Evolutionary conservation across 1,284 basidiomycete species (phyloP), one percentile per base, ranked within the genome.

Genomic region (Irpex sp.): DNA sequence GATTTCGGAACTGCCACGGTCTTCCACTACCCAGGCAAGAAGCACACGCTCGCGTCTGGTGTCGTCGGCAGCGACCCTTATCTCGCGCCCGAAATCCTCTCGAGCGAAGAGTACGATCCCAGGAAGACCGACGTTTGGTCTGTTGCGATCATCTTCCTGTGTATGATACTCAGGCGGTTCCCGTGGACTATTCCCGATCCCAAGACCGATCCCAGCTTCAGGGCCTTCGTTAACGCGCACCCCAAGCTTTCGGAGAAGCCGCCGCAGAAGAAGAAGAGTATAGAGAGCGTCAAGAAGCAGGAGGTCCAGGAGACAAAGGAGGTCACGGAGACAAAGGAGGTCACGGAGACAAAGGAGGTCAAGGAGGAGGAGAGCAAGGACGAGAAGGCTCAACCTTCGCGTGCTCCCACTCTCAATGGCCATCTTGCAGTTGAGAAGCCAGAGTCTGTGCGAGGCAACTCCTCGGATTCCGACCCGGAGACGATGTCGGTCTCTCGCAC

Each of bases 1-100:
- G 97, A 99, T 78, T 99, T 99, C 78, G 97, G 97, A 58, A 99
- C 97, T 0, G 97, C 97, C 13, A 97, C 96, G 64, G 97, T 99
- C 62, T 99, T 99, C 81, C 95, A 97, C 72, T 98, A 98, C 72
- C 97, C 97, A 0, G 97, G 96, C 65, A 96, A 88, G 76, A 85
- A 87, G 78, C 82, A 92, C 75, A 79, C 89, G 75, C 83, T 82
- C 62, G 94, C 96, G 3, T 90, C 91, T 1, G 97, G 97, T 31
- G 86, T 99, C 62, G 97, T 99, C 62, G 97, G 97, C 44, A 96
- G 93, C 54, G 97, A 99, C 77, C 97, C 97, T 13, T 99, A 99
- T 79, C 89, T 99, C 44, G 97, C 97, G 0, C 97, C 97, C 1
- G 97, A 99, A 75, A 97, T 99, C n/a, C 84, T 98, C 63, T 75